phyloP scores from a whole-genome alignment of 1,284 basidiomycete species.

The Ustilago nuda region DNA sequence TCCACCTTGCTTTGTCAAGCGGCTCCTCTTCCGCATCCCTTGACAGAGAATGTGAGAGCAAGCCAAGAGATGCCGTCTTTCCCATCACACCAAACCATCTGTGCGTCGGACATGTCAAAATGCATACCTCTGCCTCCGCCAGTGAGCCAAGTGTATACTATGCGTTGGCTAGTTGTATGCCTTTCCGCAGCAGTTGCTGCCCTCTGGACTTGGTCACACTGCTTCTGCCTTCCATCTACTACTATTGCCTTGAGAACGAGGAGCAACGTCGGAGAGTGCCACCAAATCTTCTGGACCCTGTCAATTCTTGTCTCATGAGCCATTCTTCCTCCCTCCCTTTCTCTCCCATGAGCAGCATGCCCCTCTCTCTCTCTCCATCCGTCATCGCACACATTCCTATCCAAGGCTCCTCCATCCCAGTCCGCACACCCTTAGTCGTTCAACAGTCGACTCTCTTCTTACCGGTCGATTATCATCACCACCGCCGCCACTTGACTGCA shows the following conservation, averaged over 20 bases:
- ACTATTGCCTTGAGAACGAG: background rate
- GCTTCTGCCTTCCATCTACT: background rate
- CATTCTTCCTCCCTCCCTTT: background rate
- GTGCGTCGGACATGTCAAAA: background rate
- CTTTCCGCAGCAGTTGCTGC: background rate
- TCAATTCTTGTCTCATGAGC: background rate
- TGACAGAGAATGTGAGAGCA: background rate
- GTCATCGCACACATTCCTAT: background rate
- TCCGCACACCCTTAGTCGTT: background rate
- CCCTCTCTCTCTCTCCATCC: background rate
- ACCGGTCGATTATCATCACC: background rate
- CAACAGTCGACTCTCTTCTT: slow-evolving; percentile 12
- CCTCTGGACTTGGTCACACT: slow-evolving; percentile 2
- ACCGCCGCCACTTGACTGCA: background rate
- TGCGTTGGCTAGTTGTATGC: background rate
- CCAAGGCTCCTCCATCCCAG: background rate
- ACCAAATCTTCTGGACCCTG: slow-evolving; percentile 12
- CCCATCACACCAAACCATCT: slow-evolving; percentile 3
- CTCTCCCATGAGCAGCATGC: background rate
- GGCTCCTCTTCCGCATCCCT: slow-evolving; percentile 11
- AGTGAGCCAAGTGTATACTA: no score
- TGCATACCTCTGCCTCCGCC: background rate
- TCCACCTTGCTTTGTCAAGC: background rate
- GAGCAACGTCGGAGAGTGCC: background rate
- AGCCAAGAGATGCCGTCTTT: background rate